Percentiles rank a stretch among this genome's conserved stretches.
Conservation (phyloP, 139 green algal genomes). For the Chlamydomonas urium region DNA sequence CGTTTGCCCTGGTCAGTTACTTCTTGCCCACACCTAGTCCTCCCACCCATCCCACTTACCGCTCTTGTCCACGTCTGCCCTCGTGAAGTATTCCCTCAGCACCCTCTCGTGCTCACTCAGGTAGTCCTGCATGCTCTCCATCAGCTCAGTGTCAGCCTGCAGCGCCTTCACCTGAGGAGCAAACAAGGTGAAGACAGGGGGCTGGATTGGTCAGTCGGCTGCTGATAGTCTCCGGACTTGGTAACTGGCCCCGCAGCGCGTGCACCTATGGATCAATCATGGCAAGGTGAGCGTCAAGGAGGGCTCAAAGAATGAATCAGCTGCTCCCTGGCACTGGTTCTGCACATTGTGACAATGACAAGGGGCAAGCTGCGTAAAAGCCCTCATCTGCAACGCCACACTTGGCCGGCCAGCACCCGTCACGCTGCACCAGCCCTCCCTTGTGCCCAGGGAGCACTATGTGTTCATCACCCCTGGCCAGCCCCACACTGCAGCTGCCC, state of each 20-base stretch:
- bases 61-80: slow-evolving; percentile 12
- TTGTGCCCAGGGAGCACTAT: neutral
- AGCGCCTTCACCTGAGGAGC: neutral
- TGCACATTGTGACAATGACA: neutral
- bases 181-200: neutral
- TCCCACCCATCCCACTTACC: neutral
- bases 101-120: slow-evolving; percentile 17
- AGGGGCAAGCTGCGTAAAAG: neutral
- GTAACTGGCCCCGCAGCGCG: neutral
- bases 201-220: neutral
- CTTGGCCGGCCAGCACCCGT: neutral
- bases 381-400: no score
- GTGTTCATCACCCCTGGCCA: neutral
- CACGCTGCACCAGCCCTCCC: neutral
- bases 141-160: neutral
- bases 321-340: neutral
- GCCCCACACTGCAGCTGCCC: neutral
- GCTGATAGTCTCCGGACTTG: no score
- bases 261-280: neutral
- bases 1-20: neutral
- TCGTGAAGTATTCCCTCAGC: slow-evolving; percentile 5
- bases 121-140: slow-evolving; percentile 14
- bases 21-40: neutral
- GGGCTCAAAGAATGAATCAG: neutral
- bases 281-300: neutral